Evolutionary conservation across 306 rosid species (phyloP), one percentile per base, ranked within the genome.

Genomic region (Castanopsis chinensis): DNA sequence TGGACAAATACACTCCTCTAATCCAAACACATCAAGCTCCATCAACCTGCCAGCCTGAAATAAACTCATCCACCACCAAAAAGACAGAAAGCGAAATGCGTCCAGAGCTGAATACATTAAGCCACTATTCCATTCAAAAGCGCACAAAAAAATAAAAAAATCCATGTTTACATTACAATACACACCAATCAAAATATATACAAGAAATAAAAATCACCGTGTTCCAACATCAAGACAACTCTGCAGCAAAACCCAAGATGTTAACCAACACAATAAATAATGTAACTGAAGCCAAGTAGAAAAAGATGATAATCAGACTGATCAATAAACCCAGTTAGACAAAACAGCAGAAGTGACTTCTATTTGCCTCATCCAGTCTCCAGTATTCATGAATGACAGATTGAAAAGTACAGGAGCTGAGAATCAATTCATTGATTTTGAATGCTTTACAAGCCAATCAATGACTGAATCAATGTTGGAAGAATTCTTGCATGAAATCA

Each of bases 401-500:
- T 56, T 80, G 61, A 79, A 78, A 21, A 67, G 23, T 60, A 43
- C 52, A 82, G 41, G 56, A 77, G 73, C 68, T 18, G 59, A 81
- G 75, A 58, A 81, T 91, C 87, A 86, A 45, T 87, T 91, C 76
- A 73, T 87, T 21, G 88, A 78, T 87, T 88, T 90, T 3, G 92
- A 91, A 85, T 87, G 92, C 89, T 90, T 90, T 56, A 87, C 80
- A 41, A 91, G 91, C 88, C 92, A 90, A 23, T 88, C 89, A n/a
- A 90, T 82, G 19, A 90, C 89, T 3, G 85, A 77, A 60, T 86
- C 91, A 43, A 86, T 86, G 85, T 89, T 91, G 74, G 92, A 79
- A 30, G 93, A 88, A 84, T 78, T 92, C 89, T 90, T 87, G 90
- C 92, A 88, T 1, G 97, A 90, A 73, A 89, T 84, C 92, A 92